These are phyloP conservation scores for Penicillium verrucosum DNA, from an alignment of 2,329 filamentous ascomycete genomes.

Conservation along the genomic window DNA sequence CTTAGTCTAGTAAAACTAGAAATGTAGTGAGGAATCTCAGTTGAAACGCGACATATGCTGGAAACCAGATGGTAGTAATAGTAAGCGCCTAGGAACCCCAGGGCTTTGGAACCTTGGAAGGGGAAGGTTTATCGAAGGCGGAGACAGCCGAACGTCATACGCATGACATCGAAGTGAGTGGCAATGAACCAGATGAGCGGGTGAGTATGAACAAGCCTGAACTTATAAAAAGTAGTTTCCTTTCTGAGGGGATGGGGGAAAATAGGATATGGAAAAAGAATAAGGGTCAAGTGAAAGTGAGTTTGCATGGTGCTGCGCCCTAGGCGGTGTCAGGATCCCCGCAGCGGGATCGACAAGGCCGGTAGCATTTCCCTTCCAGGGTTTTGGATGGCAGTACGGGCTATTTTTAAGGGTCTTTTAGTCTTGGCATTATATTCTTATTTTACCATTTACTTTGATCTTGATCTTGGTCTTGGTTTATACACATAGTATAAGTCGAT, in stretches of 20 bases:
- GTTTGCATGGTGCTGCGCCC: background rate
- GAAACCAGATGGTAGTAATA: background rate
- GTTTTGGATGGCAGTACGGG: background rate
- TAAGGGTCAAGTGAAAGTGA: background rate
- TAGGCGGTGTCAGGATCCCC: conserved; percentile 22
- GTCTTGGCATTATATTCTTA: conserved; percentile 2
- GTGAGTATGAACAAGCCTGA: background rate
- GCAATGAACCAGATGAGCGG: background rate
- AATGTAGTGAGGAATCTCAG: background rate
- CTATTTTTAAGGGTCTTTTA: background rate
- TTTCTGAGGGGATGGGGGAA: too few relatives aligned
- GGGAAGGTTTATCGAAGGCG: conserved; percentile 5
- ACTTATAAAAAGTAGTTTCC: background rate
- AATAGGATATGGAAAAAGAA: background rate
- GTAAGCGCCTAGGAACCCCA: background rate
- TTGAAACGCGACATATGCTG: background rate
- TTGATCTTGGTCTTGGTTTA: background rate
- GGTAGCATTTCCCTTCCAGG: background rate
- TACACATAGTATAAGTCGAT: background rate
- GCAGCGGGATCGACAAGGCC: conserved; percentile 20
- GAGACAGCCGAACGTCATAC: conserved; percentile 6
- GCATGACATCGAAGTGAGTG: conserved; percentile 1
- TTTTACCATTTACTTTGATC: background rate
- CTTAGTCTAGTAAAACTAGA: background rate
- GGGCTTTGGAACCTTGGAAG: background rate